Conservation (phyloP, 2,329 filamentous ascomycete species). For the Colletotrichum euphorbiae region DNA sequence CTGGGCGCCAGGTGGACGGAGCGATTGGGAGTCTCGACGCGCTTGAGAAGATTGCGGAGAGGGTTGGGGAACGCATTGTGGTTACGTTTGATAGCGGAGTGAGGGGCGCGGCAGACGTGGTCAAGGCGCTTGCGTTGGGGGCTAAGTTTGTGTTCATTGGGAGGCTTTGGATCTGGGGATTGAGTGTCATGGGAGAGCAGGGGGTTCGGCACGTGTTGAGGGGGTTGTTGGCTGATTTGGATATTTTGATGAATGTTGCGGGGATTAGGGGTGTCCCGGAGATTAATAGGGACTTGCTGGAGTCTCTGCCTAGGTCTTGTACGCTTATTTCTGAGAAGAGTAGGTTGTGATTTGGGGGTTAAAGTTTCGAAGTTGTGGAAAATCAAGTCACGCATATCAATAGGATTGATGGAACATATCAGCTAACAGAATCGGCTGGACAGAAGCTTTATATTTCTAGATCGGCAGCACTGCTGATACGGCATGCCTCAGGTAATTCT, state of each 20-base stretch:
- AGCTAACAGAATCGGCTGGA: no score
- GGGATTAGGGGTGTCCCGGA: conserved; percentile 59
- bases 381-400: no score
- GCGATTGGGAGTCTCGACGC: conserved; percentile 63
- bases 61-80: conserved; percentile 40
- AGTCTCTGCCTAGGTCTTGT: conserved; percentile 30
- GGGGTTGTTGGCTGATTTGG: conserved; percentile 61
- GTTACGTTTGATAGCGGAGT: conserved; percentile 61
- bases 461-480: not conserved
- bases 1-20: conserved; percentile 60
- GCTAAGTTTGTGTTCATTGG: conserved; percentile 70
- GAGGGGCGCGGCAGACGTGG: conserved; percentile 67
- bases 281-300: conserved; percentile 42
- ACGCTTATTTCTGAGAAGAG: conserved; percentile 26
- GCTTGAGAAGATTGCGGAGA: conserved; percentile 57
- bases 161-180: conserved; percentile 64
- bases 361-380: no score
- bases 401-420: no score
- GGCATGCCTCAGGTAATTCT: not conserved
- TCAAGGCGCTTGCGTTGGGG: conserved; percentile 68
- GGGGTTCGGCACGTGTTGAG: conserved; percentile 27
- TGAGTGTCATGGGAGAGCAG: conserved; percentile 39
- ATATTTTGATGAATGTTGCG: conserved; percentile 67
- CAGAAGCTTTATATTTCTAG: not conserved
- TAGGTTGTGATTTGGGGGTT: conserved; percentile 5